Percentiles rank a stretch among this genome's conserved stretches.
phyloP scores from a whole-genome alignment of 495 filamentous ascomycete genomes.

The Trichoderma asperelloides region DNA sequence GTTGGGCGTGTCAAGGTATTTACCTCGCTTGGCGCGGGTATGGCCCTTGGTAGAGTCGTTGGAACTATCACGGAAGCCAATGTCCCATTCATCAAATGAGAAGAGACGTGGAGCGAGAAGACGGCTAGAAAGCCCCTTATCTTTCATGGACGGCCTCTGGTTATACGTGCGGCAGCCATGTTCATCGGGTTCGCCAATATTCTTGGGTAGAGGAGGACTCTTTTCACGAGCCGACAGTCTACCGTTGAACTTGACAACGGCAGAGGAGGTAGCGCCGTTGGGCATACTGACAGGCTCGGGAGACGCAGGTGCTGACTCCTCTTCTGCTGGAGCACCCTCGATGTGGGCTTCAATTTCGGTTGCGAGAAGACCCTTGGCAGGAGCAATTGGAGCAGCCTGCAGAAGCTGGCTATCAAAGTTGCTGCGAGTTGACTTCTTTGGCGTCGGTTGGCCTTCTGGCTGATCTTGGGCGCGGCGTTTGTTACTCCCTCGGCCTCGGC shows the following conservation, averaged over 20 bases:
- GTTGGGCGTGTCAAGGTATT: conserved; percentile 30
- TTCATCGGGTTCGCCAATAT: conserved; percentile 29
- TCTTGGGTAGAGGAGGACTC: conserved; percentile 29
- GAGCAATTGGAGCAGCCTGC: conserved; percentile 23
- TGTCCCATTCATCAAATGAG: conserved; percentile 32
- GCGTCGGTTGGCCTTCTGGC: conserved; percentile 27
- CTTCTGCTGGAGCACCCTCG: conserved; percentile 24
- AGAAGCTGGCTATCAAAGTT: conserved; percentile 19
- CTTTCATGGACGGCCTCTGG: conserved; percentile 15
- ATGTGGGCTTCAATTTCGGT: conserved; percentile 28
- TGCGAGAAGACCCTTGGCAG: conserved; percentile 31
- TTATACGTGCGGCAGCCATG: conserved; percentile 26
- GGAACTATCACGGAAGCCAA: conserved; percentile 42
- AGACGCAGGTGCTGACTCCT: conserved; percentile 27
- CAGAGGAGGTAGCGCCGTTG: conserved; percentile 15
- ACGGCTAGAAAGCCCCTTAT: conserved; percentile 29
- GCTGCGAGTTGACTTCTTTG: conserved; percentile 25
- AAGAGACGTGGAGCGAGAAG: conserved; percentile 32
- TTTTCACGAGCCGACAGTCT: conserved; percentile 13
- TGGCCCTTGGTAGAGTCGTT: conserved; percentile 33
- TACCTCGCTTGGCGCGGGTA: conserved; percentile 30
- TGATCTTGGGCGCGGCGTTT: conserved; percentile 36
- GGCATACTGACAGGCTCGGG: conserved; percentile 19
- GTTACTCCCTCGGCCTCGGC: conserved; percentile 15
- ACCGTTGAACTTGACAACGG: conserved; percentile 12